These are phyloP conservation scores for Crithidia bombi DNA, from an alignment of 208 protist species.

Conservation along the genomic window DNA sequence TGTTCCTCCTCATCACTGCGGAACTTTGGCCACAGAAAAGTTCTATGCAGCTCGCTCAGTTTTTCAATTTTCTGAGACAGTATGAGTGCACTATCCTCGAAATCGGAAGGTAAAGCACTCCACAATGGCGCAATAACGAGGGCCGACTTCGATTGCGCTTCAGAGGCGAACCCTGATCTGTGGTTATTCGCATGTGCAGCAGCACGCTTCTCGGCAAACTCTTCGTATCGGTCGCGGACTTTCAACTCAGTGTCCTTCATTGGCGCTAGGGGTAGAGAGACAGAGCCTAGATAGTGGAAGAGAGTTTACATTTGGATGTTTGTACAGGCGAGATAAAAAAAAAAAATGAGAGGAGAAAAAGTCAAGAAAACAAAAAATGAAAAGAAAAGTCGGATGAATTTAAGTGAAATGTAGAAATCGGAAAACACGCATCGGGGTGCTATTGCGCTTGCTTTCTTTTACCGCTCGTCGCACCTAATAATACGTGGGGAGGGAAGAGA, in stretches of 20 bases:
- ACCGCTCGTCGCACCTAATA: no score
- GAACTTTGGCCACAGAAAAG: conserved; percentile 62
- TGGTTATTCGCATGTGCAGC: conserved; percentile 4
- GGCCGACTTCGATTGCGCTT: not conserved
- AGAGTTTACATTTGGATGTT: no score
- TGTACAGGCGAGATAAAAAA: not conserved
- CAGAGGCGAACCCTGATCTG: not conserved
- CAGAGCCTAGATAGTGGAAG: not conserved
- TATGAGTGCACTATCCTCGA: conserved; percentile 16
- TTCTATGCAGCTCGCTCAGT: conserved; percentile 46
- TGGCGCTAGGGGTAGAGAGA: not conserved
- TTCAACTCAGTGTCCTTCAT: conserved; percentile 12
- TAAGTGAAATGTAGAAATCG: no score
- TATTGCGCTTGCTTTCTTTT: no score
- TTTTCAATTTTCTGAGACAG: conserved; percentile 38
- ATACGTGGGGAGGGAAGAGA: no score
- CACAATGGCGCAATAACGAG: conserved; percentile 24
- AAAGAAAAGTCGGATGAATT: no score
- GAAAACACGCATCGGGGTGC: no score
- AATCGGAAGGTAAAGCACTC: conserved; percentile 27
- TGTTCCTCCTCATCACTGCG: conserved; percentile 56
- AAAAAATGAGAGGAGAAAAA: not conserved
- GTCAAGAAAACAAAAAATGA: not conserved
- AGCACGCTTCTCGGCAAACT: conserved; percentile 33
- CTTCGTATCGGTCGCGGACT: conserved; percentile 36